A percentile compares a stretch with the other conserved stretches of the same genome.
These are phyloP conservation scores for Fusarium vanettenii DNA, from an alignment of 2,329 filamentous ascomycete genomes.

Conservation along the genomic window DNA sequence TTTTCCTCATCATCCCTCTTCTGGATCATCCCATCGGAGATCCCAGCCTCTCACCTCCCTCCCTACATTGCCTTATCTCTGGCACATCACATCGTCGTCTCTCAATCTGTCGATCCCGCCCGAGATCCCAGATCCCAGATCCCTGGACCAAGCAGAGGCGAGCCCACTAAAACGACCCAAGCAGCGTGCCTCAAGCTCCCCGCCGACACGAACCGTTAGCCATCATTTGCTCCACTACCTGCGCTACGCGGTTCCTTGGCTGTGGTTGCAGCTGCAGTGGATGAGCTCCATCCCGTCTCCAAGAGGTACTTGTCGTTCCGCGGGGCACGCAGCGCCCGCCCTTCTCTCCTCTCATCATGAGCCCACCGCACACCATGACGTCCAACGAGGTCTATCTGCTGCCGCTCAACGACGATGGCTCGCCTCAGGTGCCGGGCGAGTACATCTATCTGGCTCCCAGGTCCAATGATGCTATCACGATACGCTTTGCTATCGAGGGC, in stretches of 20 bases:
- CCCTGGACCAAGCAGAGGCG: slow-evolving; percentile 24
- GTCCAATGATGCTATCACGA: slow-evolving; percentile 78
- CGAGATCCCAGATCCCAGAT: slow-evolving; percentile 39
- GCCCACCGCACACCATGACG: slow-evolving; percentile 68
- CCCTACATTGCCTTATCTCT: slow-evolving; percentile 29
- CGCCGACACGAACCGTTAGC: slow-evolving; percentile 34
- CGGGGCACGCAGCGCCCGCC: slow-evolving; percentile 44
- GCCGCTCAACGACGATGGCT: slow-evolving; percentile 91
- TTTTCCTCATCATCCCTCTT: not conserved
- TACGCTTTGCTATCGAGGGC: slow-evolving; percentile 93
- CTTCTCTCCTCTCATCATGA: slow-evolving; percentile 59
- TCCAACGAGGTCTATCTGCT: slow-evolving; percentile 85
- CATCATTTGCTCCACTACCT: slow-evolving; percentile 34
- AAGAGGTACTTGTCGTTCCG: slow-evolving; percentile 35
- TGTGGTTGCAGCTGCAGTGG: slow-evolving; percentile 33
- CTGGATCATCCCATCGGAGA: slow-evolving; percentile 8
- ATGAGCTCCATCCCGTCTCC: slow-evolving; percentile 21
- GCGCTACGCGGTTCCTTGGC: slow-evolving; percentile 37
- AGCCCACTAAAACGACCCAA: slow-evolving; percentile 37
- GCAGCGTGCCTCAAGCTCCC: slow-evolving; percentile 29
- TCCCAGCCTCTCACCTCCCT: slow-evolving; percentile 21
- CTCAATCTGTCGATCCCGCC: slow-evolving; percentile 37
- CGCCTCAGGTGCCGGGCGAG: slow-evolving; percentile 86
- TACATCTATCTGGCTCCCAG: slow-evolving; percentile 91
- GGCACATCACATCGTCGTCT: slow-evolving; percentile 12